Base-by-base conservation (phyloP, 2,329 filamentous ascomycete species). In the Colletotrichum sp. region DNA sequence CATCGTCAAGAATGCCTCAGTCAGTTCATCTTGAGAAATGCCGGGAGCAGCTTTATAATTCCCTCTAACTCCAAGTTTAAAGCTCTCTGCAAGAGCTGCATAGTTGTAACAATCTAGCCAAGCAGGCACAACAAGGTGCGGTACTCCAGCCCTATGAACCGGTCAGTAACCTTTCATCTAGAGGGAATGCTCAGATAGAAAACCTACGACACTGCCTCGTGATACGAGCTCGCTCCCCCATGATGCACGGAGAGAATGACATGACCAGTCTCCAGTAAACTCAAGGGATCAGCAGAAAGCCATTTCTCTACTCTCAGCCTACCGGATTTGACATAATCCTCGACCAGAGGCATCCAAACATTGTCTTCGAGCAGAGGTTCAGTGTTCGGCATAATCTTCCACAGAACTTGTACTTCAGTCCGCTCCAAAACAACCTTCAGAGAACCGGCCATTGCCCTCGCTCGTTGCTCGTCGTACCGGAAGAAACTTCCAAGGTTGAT, bases 61-160 rank as follows among this genome's bases (percentile, higher is more conserved):
- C 1, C 80, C 86, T 80, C 84, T 86, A 0, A 86, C 75, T 1
- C 87, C 88, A 13, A 89, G 82, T 0, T 84, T 84, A 0, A 87
- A 77, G 66, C 81, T 84, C 77, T 89, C 87, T 0, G 83, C 85
- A 3, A 84, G 82, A 16, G 80, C 80, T 9, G 87, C 87, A 69
- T 84, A 88, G 65, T 87, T 86, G 70, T 87, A 88, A 0, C 84
- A 82, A 66, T 89, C 88, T 1, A 84, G 80, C 88, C 88, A 89
- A 1, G 84, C 76, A 0, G 88, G 87, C 2, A 90, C 80, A 8
- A 89, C 76, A 8, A 89, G 77, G 55, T 89, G 88, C 3, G 88
- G 84, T 6, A 87, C 80, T 3, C 87, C 87, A 12, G 83, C 81
- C 6, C 87, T 87, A 24, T 24, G 24, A 24, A 24, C 24, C 24